Evolutionary conservation across 1,139 yeast species (phyloP), one percentile per base, ranked within the genome.

Genomic region (Protomyces lactucae-debilis): DNA sequence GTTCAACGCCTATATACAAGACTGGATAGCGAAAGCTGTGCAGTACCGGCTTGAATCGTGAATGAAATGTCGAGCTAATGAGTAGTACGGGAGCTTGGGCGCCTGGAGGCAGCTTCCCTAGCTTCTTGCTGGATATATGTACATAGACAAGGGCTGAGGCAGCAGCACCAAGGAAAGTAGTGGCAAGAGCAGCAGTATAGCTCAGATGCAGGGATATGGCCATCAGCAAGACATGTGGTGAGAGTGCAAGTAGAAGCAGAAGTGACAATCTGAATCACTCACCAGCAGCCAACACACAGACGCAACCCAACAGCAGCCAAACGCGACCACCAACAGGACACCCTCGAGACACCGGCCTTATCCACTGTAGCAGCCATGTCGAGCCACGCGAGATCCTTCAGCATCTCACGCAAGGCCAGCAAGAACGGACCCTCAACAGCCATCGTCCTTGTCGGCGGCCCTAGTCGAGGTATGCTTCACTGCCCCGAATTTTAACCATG

Each of bases 361-460:
- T 3, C 32, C 32, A 28, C 32, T 28, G 32, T 28, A 28, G 32
- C 48, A 43, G 25, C 25, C 48, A 43, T 43, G 48, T 43, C 48
- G 5, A 18, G 48, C 23, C 63, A 59, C 57, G 57, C 53, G 28
- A 25, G 63, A 12, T 52, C 57, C 12, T 59, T 59, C 39, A 52
- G 57, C 32, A 59, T 59, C 53, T 59, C 63, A 16, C 63, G 63
- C 18, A 59, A 48, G 45, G 54, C 46, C 52, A 55, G 45, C 52
- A 52, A 59, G 63, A 55, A 48, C 18, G 63, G 54, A 16, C 43
- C 53, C 21, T 59, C 63, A 10, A 59, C 57, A 32, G 64, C 60
- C 43, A 54, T 56, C 36, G 52, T 67, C 28, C 67, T 76, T 74
- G 82, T 82, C 18, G 86, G 86, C 45, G 86, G 86, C 23, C 68